Conservation (phyloP, 495 filamentous ascomycete genomes). For the Aspergillus ostianus region DNA sequence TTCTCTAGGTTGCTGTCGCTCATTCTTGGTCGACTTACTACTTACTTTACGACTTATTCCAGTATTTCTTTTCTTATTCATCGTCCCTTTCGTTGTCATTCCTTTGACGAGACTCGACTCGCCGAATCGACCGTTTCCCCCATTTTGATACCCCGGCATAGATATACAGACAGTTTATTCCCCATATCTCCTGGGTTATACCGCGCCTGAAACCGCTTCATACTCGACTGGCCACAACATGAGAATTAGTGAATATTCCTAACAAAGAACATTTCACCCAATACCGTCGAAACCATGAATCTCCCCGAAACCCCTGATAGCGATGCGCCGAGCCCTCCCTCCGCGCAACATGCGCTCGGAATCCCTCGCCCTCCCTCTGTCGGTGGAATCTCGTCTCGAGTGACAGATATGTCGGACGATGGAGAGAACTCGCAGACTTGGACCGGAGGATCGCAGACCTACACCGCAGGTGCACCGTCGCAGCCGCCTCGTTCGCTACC, state of each 20-base stretch:
- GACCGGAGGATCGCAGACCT: conserved; percentile 35
- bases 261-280: conserved; percentile 2
- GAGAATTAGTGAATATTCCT: conserved; percentile 18
- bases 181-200: background rate
- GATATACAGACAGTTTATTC: background rate
- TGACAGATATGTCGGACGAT: conserved; percentile 70
- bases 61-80: background rate
- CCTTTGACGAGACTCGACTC: conserved; percentile 8
- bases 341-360: conserved; percentile 35
- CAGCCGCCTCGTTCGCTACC: conserved; percentile 43
- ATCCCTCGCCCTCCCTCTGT: conserved; percentile 47
- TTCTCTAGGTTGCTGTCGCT: conserved; percentile 17
- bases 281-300: background rate
- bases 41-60: background rate
- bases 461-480: conserved; percentile 38
- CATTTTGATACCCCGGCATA: conserved; percentile 4
- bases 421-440: conserved; percentile 43
- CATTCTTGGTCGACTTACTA: conserved; percentile 12
- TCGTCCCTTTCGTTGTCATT: conserved; percentile 17
- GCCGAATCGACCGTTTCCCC: background rate
- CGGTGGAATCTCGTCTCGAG: conserved; percentile 74
- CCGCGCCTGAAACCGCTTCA: background rate
- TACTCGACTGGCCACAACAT: conserved; percentile 17
- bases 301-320: conserved; percentile 17
- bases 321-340: conserved; percentile 24